Percentiles rank a stretch among this genome's conserved stretches.
Conservation (phyloP, 2,329 filamentous ascomycete genomes). For the Chrysoporthe cubensis region DNA sequence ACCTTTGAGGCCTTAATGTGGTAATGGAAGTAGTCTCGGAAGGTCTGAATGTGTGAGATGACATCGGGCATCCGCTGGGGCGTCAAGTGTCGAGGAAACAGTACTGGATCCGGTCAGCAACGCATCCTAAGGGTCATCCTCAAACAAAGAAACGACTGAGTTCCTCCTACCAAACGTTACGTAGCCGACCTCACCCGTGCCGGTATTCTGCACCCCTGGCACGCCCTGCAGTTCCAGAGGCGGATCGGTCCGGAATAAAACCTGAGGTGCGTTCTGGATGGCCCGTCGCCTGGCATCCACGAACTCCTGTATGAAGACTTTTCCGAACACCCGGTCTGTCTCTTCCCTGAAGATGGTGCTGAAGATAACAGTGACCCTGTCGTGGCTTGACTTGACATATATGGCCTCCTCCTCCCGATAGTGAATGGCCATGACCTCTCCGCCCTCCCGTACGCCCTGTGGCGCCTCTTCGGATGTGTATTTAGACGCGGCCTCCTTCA, state of each 20-base stretch:
- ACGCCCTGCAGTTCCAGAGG: constrained; percentile 89
- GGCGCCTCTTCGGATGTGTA: constrained; percentile 94
- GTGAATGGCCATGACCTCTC: constrained; percentile 93
- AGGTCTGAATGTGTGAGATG: constrained; percentile 99
- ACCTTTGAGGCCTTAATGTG: constrained; percentile 99
- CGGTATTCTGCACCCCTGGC: constrained; percentile 75
- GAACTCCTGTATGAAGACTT: constrained; percentile 98
- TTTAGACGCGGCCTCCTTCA: constrained; percentile 86
- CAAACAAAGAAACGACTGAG: neutral
- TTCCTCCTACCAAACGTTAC: constrained; percentile 84
- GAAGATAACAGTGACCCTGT: constrained; percentile 98
- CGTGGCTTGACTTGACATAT: constrained; percentile 96
- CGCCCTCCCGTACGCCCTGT: constrained; percentile 85
- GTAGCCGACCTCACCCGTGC: constrained; percentile 89
- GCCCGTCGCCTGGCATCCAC: constrained; percentile 93
- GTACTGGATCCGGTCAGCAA: constrained; percentile 58
- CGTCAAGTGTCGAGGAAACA: constrained; percentile 94
- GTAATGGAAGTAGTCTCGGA: constrained; percentile 99
- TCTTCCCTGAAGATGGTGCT: constrained; percentile 98
- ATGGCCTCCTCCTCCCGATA: constrained; percentile 99
- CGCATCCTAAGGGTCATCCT: neutral
- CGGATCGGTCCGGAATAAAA: constrained; percentile 92
- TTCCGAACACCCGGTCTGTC: constrained; percentile 95
- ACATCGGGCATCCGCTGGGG: constrained; percentile 89
- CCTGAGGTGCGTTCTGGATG: constrained; percentile 97